These are phyloP conservation scores for Megacollybia marginata DNA, from an alignment of 768 basidiomycete genomes.

Conservation along the genomic window DNA sequence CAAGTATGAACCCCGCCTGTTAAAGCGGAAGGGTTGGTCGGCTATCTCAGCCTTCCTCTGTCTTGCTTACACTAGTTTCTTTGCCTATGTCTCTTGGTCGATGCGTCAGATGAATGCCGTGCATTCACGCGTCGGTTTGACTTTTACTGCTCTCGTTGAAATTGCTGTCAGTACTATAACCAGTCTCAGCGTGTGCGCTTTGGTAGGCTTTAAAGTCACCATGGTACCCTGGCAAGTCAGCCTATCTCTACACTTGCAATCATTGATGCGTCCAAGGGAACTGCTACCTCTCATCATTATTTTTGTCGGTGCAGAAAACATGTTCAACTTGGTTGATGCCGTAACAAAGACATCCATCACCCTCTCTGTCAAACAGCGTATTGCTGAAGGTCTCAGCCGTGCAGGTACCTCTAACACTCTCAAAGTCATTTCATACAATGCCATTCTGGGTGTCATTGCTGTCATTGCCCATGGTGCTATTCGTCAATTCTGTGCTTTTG, in stretches of 20 bases:
- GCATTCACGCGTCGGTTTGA: constrained; percentile 86
- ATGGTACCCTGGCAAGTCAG: constrained; percentile 80
- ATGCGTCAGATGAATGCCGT: constrained; percentile 75
- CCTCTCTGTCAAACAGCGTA: constrained; percentile 83
- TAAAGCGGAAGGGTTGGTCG: constrained; percentile 39
- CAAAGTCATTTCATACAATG: constrained; percentile 84
- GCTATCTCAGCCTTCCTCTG: constrained; percentile 68
- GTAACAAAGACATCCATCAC: constrained; percentile 82
- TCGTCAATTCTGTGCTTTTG: constrained; percentile 89
- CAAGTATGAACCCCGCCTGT: constrained; percentile 48
- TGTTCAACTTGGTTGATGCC: constrained; percentile 90
- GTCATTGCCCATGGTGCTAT: constrained; percentile 73
- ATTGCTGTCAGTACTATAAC: constrained; percentile 90
- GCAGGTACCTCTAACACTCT: constrained; percentile 90
- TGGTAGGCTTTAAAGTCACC: constrained; percentile 82
- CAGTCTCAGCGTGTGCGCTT: constrained; percentile 84
- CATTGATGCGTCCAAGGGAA: constrained; percentile 43
- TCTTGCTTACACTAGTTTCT: constrained; percentile 69
- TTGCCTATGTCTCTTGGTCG: constrained; percentile 67
- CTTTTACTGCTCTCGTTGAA: constrained; percentile 90
- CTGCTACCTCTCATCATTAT: constrained; percentile 89
- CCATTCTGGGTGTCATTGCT: constrained; percentile 69
- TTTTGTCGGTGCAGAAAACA: constrained; percentile 95
- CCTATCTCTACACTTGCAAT: constrained; percentile 1
- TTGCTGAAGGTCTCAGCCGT: constrained; percentile 82